These are phyloP conservation scores for Epichloe typhina DNA, from an alignment of 2,329 filamentous ascomycete genomes.

Conservation along the genomic window DNA sequence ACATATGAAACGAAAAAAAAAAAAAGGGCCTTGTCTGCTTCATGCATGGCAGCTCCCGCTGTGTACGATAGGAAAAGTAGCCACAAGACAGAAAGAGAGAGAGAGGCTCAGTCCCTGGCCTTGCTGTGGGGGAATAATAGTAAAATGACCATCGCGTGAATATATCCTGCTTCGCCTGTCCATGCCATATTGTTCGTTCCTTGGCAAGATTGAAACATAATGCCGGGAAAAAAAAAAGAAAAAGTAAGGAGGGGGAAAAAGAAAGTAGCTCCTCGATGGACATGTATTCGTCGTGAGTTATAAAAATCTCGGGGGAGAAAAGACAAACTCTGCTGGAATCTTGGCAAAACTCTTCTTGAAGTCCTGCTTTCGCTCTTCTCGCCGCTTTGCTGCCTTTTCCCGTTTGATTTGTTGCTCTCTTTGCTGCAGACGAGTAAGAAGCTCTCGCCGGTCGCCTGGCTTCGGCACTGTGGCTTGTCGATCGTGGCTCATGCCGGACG, in stretches of 20 bases:
- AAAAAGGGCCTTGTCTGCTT: too few relatives aligned
- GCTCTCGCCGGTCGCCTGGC: conserved; percentile 12
- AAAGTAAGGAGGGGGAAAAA: not conserved
- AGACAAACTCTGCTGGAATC: not conserved
- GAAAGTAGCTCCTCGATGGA: not conserved
- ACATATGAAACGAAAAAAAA: not conserved
- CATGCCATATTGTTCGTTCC: not conserved
- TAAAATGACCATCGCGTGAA: not conserved
- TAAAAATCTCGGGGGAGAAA: not conserved
- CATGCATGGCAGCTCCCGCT: too few relatives aligned
- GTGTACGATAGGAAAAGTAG: too few relatives aligned
- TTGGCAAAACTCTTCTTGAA: not conserved
- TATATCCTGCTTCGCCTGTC: not conserved
- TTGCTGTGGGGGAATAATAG: too few relatives aligned
- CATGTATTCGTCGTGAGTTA: not conserved
- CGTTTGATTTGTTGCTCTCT: conserved; percentile 1
- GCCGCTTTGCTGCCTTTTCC: conserved; percentile 4
- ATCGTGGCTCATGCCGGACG: conserved; percentile 7
- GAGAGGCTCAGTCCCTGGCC: too few relatives aligned
- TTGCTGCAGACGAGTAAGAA: not conserved
- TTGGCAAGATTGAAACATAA: not conserved
- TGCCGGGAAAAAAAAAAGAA: not conserved
- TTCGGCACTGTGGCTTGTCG: conserved; percentile 10
- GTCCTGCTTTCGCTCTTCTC: not conserved
- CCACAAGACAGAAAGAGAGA: too few relatives aligned